Conservation (phyloP, 2,329 filamentous ascomycete genomes). For the Coniochaeta pulveracea region DNA sequence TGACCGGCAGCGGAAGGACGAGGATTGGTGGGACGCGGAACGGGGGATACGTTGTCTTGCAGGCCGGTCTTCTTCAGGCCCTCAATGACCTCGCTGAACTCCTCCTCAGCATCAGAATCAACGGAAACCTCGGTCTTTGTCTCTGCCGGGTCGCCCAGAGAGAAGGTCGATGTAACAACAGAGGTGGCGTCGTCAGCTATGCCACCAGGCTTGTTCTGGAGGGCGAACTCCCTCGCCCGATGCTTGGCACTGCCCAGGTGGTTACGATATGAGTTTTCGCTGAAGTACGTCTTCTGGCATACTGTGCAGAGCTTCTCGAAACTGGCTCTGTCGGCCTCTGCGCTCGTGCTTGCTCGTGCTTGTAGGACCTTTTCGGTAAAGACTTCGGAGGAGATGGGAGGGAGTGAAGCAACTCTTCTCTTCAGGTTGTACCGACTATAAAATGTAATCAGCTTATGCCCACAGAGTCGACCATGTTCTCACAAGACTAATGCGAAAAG, state of each 20-base stretch:
- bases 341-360: constrained; percentile 73
- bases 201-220: constrained; percentile 20
- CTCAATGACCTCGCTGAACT: constrained; percentile 69
- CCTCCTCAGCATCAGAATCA: constrained; percentile 59
- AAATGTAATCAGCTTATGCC: constrained; percentile 8
- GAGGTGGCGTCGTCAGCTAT: constrained; percentile 58
- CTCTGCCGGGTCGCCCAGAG: constrained; percentile 66
- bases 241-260: constrained; percentile 89
- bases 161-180: constrained; percentile 84
- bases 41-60: constrained; percentile 32
- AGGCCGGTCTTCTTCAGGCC: constrained; percentile 56
- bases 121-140: constrained; percentile 33
- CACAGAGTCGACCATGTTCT: no score
- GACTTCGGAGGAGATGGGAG: constrained; percentile 80
- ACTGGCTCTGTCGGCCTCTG: constrained; percentile 76
- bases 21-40: constrained; percentile 43
- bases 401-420: constrained; percentile 79
- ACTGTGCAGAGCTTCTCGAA: constrained; percentile 75
- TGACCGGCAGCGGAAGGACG: constrained; percentile 26
- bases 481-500: not conserved
- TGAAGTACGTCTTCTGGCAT: constrained; percentile 90
- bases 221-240: constrained; percentile 51
- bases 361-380: constrained; percentile 95
- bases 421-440: constrained; percentile 87
- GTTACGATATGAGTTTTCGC: constrained; percentile 91